Evolutionary conservation across 1,284 basidiomycete species (phyloP), one percentile per base, ranked within the genome.

Genomic region (Acaromyces ingoldii): DNA sequence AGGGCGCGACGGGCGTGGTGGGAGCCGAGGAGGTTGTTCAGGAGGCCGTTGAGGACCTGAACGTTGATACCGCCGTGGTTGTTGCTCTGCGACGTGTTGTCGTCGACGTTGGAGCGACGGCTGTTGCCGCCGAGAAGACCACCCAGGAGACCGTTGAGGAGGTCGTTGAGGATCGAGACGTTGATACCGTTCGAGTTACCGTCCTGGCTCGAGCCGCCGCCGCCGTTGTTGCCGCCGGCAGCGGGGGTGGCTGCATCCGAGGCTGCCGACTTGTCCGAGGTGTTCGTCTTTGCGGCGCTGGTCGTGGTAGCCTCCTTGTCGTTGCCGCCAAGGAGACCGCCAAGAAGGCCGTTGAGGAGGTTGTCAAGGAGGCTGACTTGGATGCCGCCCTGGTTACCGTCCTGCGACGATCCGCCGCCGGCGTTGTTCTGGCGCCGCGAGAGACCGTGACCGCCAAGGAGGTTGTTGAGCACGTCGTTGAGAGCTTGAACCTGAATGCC

Each of bases 61-160:
- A 54, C 7, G 36, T 51, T 51, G 29, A 48, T 10, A 24, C 49
- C 49, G 15, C 38, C 49, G 25, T 51, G 37, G 39, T 47, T 43
- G 24, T 38, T 33, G 6, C 11, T 37, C 4, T 7, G 29, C 5
- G 21, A 26, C 9, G 2, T 10, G 49, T 44, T 51, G 28, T n/a
- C 24, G n/a, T 33, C 21, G n/a, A n/a, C 33, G 22, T 51, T 41
- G 10, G 42, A 21, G 31, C 44, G 33, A 11, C 30, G 37, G 6
- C 26, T 7, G 21, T 37, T 10, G 22, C n/a, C 44, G 11, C 33
- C 33, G 25, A 29, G 17, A 17, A 26, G 26, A 26, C 44, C 44
- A 38, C 50, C 49, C 11, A 65, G 55, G 9, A 65, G 51, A n/a
- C 61, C 61, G 34, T 62, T 62, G 24, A 65, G 52, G 25, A 65